These are phyloP conservation scores for Berkeleyomyces rouxiae DNA, from an alignment of 2,329 filamentous ascomycete genomes.

Conservation along the genomic window DNA sequence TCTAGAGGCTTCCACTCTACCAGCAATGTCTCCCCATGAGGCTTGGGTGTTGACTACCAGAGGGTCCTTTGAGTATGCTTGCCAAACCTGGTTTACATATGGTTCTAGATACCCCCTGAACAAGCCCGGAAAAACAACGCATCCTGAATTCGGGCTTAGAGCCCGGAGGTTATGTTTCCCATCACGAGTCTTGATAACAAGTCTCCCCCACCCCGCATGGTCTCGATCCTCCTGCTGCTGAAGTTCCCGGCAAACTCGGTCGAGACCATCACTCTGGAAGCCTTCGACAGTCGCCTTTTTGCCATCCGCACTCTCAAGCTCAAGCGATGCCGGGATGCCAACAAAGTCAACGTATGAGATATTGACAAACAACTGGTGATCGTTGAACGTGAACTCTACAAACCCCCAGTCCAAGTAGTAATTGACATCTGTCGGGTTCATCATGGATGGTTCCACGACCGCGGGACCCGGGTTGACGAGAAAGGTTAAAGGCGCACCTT, in stretches of 20 bases:
- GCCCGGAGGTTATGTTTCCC: slow-evolving; percentile 29
- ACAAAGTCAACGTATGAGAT: slow-evolving; percentile 67
- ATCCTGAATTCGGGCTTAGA: slow-evolving; percentile 35
- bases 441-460: slow-evolving; percentile 58
- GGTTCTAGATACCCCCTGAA: slow-evolving; percentile 34
- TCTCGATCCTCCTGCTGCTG: slow-evolving; percentile 29
- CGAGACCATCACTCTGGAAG: slow-evolving; percentile 30
- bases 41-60: slow-evolving; percentile 39
- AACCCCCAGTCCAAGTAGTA: slow-evolving; percentile 48
- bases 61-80: slow-evolving; percentile 27
- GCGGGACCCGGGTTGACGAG: slow-evolving; percentile 54
- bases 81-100: slow-evolving; percentile 37
- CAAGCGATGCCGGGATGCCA: slow-evolving; percentile 42
- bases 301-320: slow-evolving; percentile 31
- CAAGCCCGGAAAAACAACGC: slow-evolving; percentile 26
- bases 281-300: slow-evolving; percentile 31
- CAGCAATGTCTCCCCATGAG: slow-evolving; percentile 31
- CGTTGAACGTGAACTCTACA: slow-evolving; percentile 52
- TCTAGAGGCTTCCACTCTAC: slow-evolving; percentile 23
- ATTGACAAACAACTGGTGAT: slow-evolving; percentile 45
- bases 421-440: slow-evolving; percentile 47
- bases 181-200: slow-evolving; percentile 28
- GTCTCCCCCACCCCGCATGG: slow-evolving; percentile 33
- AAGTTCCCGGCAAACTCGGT: slow-evolving; percentile 29
- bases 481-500: slow-evolving; percentile 46